Percentiles rank a stretch among this genome's conserved stretches.
These are phyloP conservation scores for Mycena vulgaris DNA, from an alignment of 768 basidiomycete genomes.

Conservation along the genomic window DNA sequence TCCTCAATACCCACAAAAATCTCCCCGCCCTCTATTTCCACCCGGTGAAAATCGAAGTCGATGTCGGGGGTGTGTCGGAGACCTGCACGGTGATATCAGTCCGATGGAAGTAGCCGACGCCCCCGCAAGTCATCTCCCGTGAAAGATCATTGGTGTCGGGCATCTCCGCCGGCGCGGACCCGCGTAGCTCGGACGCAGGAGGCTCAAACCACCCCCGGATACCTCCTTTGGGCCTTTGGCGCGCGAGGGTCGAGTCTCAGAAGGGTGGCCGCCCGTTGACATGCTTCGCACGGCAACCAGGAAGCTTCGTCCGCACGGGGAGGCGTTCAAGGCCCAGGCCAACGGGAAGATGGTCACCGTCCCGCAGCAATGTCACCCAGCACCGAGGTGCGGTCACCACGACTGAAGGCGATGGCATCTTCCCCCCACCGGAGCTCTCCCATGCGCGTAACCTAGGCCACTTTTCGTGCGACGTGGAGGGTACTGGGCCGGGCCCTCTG, in stretches of 20 bases:
- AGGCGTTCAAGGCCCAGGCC: neutral
- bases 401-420: neutral
- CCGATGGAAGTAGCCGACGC: conserved; percentile 12
- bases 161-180: neutral
- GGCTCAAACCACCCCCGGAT: conserved; percentile 2
- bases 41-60: neutral
- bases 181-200: conserved; percentile 4
- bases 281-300: neutral
- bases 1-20: neutral
- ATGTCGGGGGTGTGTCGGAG: neutral
- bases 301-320: neutral
- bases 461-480: neutral
- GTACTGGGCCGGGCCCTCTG: conserved; percentile 9
- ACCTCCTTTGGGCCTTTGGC: neutral
- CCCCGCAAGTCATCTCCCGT: conserved; percentile 2
- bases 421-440: neutral
- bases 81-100: neutral
- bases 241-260: neutral
- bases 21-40: neutral
- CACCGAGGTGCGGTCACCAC: conserved; percentile 10
- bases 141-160: conserved; percentile 13
- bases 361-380: neutral
- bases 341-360: neutral
- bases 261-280: conserved; percentile 7
- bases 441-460: neutral